Percentiles rank a stretch among this genome's conserved stretches.
phyloP scores from a whole-genome alignment of 2,329 filamentous ascomycete species.

The Emergomyces orientalis region DNA sequence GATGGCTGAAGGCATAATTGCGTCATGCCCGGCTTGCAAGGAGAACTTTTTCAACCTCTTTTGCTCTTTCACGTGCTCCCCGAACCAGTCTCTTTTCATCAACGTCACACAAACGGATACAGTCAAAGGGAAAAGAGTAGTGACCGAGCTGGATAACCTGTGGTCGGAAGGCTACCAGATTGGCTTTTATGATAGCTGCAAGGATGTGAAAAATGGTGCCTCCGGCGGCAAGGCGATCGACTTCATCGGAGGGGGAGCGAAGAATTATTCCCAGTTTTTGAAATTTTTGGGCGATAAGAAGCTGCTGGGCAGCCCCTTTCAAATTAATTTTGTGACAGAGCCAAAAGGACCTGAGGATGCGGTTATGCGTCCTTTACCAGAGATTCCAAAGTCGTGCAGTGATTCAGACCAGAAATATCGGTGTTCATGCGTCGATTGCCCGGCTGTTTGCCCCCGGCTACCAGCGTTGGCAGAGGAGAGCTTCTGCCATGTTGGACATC shows the following conservation, averaged over 20 bases:
- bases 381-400: slow-evolving; percentile 77
- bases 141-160: slow-evolving; percentile 83
- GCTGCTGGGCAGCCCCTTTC: slow-evolving; percentile 81
- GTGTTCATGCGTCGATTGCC: slow-evolving; percentile 91
- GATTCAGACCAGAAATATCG: slow-evolving; percentile 75
- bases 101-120: slow-evolving; percentile 71
- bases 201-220: slow-evolving; percentile 95
- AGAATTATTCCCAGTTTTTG: slow-evolving; percentile 76
- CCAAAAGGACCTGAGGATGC: slow-evolving; percentile 51
- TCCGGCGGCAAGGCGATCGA: slow-evolving; percentile 91
- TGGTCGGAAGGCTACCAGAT: slow-evolving; percentile 74
- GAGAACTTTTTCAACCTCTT: slow-evolving; percentile 98
- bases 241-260: slow-evolving; percentile 89
- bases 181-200: slow-evolving; percentile 94
- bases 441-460: slow-evolving; percentile 71
- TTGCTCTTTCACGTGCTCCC: slow-evolving; percentile 96
- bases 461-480: slow-evolving; percentile 61
- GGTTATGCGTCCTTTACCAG: slow-evolving; percentile 61
- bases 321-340: slow-evolving; percentile 77
- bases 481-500: slow-evolving; percentile 69
- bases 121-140: slow-evolving; percentile 51
- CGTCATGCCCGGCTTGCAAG: slow-evolving; percentile 91
- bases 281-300: slow-evolving; percentile 93
- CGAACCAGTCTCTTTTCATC: slow-evolving; percentile 88
- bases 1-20: slow-evolving; percentile 78